A percentile compares a stretch with the other conserved stretches of the same genome.
Conservation (phyloP, 2,329 filamentous ascomycete genomes). For the Colletotrichum nymphaeae region DNA sequence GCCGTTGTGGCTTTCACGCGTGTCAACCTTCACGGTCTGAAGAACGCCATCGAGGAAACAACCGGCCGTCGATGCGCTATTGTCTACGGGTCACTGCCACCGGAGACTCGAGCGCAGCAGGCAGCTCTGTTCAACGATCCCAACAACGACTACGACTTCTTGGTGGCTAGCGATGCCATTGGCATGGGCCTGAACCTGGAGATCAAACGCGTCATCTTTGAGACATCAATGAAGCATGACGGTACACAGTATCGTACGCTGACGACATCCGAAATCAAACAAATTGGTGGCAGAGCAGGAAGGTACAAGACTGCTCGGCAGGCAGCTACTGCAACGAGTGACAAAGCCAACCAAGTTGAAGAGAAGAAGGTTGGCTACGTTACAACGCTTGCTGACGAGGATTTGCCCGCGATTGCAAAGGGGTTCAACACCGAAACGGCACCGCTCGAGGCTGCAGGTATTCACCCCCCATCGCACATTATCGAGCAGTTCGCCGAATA, state of each 20-base stretch:
- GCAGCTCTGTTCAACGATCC: slow-evolving; percentile 95
- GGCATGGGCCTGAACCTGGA: slow-evolving; percentile 97
- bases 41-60: slow-evolving; percentile 77
- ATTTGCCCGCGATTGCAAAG: slow-evolving; percentile 71
- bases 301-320: slow-evolving; percentile 81
- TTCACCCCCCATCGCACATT: slow-evolving; percentile 77
- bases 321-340: slow-evolving; percentile 45
- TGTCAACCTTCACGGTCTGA: slow-evolving; percentile 82
- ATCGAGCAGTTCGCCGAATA: slow-evolving; percentile 83
- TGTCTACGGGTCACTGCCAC: slow-evolving; percentile 91
- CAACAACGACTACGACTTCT: slow-evolving; percentile 92
- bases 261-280: slow-evolving; percentile 84
- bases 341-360: slow-evolving; percentile 29
- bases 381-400: slow-evolving; percentile 79
- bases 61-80: slow-evolving; percentile 89
- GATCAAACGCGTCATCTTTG: slow-evolving; percentile 91
- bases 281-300: slow-evolving; percentile 93
- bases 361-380: slow-evolving; percentile 75
- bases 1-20: slow-evolving; percentile 90
- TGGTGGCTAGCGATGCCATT: slow-evolving; percentile 95
- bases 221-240: slow-evolving; percentile 79
- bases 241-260: slow-evolving; percentile 69
- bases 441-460: slow-evolving; percentile 76
- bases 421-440: slow-evolving; percentile 74
- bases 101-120: slow-evolving; percentile 92